Conservation (phyloP, 83 land plant genomes). For the Diphasiastrum complanatum region DNA sequence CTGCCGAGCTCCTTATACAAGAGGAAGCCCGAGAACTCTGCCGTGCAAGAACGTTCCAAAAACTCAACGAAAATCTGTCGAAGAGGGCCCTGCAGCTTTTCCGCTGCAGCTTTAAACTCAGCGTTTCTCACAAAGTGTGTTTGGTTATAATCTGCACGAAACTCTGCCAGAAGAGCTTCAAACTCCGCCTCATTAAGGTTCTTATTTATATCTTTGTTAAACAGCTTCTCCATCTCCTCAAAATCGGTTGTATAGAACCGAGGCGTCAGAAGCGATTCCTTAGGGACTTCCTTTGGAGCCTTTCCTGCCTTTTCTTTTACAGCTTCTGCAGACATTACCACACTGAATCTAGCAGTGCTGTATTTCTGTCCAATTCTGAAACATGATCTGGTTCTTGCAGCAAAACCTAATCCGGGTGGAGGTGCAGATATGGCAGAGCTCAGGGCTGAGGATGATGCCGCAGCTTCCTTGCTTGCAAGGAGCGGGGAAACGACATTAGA, state of each 20-base stretch:
- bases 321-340: constrained; percentile 15
- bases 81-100: constrained; percentile 77
- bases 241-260: constrained; percentile 97
- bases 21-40: constrained; percentile 91
- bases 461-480: no score
- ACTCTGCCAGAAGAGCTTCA: constrained; percentile 78
- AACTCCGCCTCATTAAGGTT: constrained; percentile 77
- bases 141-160: constrained; percentile 95
- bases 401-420: no score
- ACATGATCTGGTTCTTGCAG: no score
- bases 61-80: constrained; percentile 95
- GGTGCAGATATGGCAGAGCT: no score
- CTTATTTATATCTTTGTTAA: constrained; percentile 89
- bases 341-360: no score
- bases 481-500: no score
- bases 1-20: constrained; percentile 97
- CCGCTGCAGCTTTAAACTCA: constrained; percentile 96
- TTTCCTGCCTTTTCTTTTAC: constrained; percentile 22
- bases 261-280: constrained; percentile 81
- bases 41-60: constrained; percentile 97
- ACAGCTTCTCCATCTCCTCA: constrained; percentile 94
- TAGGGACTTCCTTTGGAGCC: constrained; percentile 38
- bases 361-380: no score
- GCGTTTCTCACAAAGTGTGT: constrained; percentile 87
- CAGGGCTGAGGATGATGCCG: no score